Base-by-base conservation (phyloP, 805 yeast species). In the Grigorovia yakushimaensis region DNA sequence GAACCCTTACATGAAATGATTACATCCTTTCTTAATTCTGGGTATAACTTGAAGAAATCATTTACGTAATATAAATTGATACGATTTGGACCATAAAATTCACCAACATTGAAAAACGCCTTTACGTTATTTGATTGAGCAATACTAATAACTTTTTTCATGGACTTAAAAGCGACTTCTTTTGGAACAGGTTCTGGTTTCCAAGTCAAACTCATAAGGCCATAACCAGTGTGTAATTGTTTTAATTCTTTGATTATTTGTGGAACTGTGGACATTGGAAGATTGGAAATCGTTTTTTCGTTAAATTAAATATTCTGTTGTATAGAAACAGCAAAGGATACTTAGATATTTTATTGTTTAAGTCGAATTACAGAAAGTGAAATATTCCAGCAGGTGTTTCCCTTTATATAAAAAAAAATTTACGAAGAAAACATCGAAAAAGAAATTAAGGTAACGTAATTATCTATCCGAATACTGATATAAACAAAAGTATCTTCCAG, bases 131-230 rank as follows among this genome's bases (percentile, higher is more conserved):
- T 43, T 2, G 38, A 43, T 71, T 50, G 62, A 57, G 64, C 71
- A 8, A 57, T 37, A 24, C 71, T 69, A 27, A 78, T 61, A 23
- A 83, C 81, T 35, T 70, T 66, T 48, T 77, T 72, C 60, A 88
- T 68, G 2, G 77, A 66, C 10, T 67, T 76, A 49, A 79, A 69
- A 2, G 84, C 79, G 46, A 71, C 68, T 18, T 73, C 78, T 45
- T 72, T 62, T 7, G 82, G 73, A 33, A 74, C 63, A 33, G 86
- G 87, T 0, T 56, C 61, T 0, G 81, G 76, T 38, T 73, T 72
- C 86, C 85, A 79, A 1, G 95, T 84, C 61, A 85, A 71, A 47
- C 83, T 77, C 96, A 88, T 86, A 52, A 87, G 73, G 41, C 96
- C 96, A 54, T 76, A 79, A 41, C 95, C 95, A 42, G 60, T 55